Evolutionary conservation across 352 stramenopile genomes (phyloP), one percentile per base, ranked within the genome.

Genomic region (Globisporangium radiosum): DNA sequence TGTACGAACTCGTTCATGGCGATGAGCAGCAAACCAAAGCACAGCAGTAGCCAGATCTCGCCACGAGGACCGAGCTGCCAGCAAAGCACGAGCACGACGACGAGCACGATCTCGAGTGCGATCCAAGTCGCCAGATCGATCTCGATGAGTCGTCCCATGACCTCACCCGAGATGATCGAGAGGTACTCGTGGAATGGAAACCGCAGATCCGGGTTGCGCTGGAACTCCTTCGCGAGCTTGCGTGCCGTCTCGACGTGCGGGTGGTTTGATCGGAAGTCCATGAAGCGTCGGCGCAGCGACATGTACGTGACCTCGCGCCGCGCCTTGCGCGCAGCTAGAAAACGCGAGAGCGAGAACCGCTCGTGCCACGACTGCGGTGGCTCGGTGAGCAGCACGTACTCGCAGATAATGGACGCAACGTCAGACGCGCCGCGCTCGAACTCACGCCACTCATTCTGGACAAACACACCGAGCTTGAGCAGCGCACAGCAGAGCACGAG

Each of bases 101-200:
- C 75, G 13, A 90, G 66, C 7, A 82, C 69, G 5, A 83, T 15
- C 36, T 76, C 77, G n/a, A 87, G 68, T 13, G 73, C 75, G 40
- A 89, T 17, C 81, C 81, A 91, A 47, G 81, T 91, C 25, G 73
- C 57, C 62, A 79, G 61, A 54, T 91, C 81, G 59, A 91, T 87
- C 64, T 86, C 75, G 45, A 91, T 88, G 3, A 91, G 66, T 33
- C 76, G 59, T 2, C 64, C 77, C 81, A 91, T 88, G 50, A 87
- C 76, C 60, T 88, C 78, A 15, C 81, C 81, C 3, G 78, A 89
- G 55, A 91, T 87, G 60, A 89, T 82, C 7, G 75, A 77, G 7
- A 91, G 70, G 55, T 91, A 91, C 57, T 89, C 78, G 62, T 91
- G 83, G 64, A 91, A 91, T 1, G 81, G 77, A 65, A 89, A 91